A percentile compares a stretch with the other conserved stretches of the same genome.
Evolutionary conservation across 306 rosid species (phyloP).

Genomic region (Vigna hirtella): DNA sequence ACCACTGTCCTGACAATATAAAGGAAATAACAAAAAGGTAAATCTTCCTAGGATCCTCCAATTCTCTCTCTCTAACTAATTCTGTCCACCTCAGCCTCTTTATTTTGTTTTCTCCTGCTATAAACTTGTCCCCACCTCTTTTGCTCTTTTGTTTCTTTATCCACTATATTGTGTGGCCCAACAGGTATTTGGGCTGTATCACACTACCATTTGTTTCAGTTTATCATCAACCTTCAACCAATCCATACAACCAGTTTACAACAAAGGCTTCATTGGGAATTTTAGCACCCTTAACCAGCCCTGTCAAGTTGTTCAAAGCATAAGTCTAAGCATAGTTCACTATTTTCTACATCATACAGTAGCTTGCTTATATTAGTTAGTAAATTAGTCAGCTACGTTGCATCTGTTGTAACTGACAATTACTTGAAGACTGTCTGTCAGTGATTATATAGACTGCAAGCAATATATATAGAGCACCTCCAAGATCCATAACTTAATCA

Average conservation of each 20-base stretch:
- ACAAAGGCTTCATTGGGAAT: neutral
- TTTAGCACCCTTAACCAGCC: neutral
- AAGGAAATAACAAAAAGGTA: too few relatives aligned
- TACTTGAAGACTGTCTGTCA: neutral
- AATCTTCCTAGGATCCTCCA: too few relatives aligned
- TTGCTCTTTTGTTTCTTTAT: too few relatives aligned
- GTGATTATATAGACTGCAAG: neutral
- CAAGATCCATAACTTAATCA: neutral
- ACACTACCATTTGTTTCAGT: neutral
- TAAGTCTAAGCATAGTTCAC: neutral
- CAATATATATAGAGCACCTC: neutral
- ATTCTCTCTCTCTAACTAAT: too few relatives aligned
- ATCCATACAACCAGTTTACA: neutral
- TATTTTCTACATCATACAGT: conserved; percentile 2
- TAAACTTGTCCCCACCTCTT: too few relatives aligned
- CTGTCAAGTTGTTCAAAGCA: neutral
- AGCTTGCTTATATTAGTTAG: neutral
- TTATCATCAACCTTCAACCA: neutral
- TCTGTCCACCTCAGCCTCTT: too few relatives aligned
- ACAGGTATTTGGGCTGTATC: too few relatives aligned
- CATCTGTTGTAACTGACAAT: neutral
- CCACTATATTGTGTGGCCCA: too few relatives aligned
- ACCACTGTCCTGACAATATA: too few relatives aligned
- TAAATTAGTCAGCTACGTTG: neutral
- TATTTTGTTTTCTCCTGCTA: too few relatives aligned